phyloP scores from a whole-genome alignment of 805 yeast genomes.

The Komagataella kurtzmanii region DNA sequence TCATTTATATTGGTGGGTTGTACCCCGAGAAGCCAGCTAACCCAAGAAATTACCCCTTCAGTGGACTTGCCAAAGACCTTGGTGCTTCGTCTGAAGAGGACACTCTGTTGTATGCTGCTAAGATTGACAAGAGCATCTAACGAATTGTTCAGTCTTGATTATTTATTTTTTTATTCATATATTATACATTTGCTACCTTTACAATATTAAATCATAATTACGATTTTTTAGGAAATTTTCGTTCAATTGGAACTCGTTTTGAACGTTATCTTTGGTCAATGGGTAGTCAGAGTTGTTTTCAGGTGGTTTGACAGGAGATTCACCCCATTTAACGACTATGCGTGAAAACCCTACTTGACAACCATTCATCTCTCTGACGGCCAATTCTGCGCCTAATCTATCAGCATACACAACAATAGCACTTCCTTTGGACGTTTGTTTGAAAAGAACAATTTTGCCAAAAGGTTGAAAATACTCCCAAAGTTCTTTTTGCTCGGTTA shows the following conservation, averaged over 20 bases:
- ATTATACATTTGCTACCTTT: slow-evolving; percentile 4
- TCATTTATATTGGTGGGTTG: slow-evolving; percentile 36
- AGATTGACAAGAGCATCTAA: slow-evolving; percentile 20
- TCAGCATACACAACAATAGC: slow-evolving; percentile 79
- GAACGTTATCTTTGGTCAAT: slow-evolving; percentile 1
- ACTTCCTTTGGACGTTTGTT: slow-evolving; percentile 67
- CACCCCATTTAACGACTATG: slow-evolving; percentile 81
- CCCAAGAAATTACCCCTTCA: slow-evolving; percentile 64
- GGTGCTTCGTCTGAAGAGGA: slow-evolving; percentile 46
- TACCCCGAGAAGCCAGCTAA: slow-evolving; percentile 61
- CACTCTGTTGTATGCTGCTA: slow-evolving; percentile 24
- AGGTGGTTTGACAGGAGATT: slow-evolving; percentile 7
- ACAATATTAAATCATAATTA: background rate
- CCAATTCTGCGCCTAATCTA: slow-evolving; percentile 73
- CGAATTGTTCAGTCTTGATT: slow-evolving; percentile 2
- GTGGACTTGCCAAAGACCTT: slow-evolving; percentile 61
- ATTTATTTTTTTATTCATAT: slow-evolving; percentile 2
- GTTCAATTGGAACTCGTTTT: slow-evolving; percentile 9
- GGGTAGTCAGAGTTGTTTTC: slow-evolving; percentile 5
- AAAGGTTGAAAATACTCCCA: slow-evolving; percentile 46
- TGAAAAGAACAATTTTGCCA: slow-evolving; percentile 63
- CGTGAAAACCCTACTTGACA: slow-evolving; percentile 70
- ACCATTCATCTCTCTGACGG: slow-evolving; percentile 82
- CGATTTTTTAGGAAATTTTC: slow-evolving; percentile 3
- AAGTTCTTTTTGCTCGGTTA: slow-evolving; percentile 49